Evolutionary conservation across 2,329 filamentous ascomycete genomes (phyloP).

Genomic region (Fusarium setosum): DNA sequence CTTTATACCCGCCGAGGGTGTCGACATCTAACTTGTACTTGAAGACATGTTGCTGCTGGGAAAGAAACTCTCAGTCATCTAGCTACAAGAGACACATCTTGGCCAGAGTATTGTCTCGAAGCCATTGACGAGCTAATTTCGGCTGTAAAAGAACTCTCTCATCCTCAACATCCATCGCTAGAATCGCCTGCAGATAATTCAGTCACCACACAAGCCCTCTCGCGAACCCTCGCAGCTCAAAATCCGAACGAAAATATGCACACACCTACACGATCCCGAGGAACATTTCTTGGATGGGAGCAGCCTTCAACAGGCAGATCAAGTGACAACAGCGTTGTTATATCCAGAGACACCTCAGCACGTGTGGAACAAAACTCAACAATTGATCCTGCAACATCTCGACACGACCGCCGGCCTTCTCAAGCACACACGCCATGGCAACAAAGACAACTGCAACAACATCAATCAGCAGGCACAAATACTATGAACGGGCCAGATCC

Average conservation of each 20-base stretch:
- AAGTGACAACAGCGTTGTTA: not conserved
- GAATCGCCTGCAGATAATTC: slow-evolving; percentile 27
- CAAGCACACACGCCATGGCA: not conserved
- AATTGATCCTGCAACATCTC: not conserved
- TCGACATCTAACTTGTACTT: not conserved
- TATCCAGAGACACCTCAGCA: not conserved
- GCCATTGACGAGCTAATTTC: slow-evolving; percentile 48
- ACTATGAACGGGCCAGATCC: not conserved
- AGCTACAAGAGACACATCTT: slow-evolving; percentile 45
- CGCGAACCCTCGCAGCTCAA: not conserved
- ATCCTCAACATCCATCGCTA: slow-evolving; percentile 7
- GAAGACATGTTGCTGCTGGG: slow-evolving; percentile 44
- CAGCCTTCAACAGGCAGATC: not conserved
- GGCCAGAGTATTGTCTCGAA: slow-evolving; percentile 48
- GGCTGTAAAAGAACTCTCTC: slow-evolving; percentile 42
- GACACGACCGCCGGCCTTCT: not conserved
- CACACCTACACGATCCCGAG: slow-evolving; percentile 10
- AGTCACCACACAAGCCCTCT: slow-evolving; percentile 9
- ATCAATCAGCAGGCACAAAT: not conserved
- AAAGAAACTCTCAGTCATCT: slow-evolving; percentile 44
- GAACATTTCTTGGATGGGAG: not conserved
- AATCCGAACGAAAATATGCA: not conserved
- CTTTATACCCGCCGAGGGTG: fast-evolving
- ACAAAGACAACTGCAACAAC: slow-evolving; percentile 5
- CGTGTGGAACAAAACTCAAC: not conserved